Evolutionary conservation across 192 early-diverging fungal genomes (phyloP), one percentile per base, ranked within the genome.

Genomic region (Podila epigama): DNA sequence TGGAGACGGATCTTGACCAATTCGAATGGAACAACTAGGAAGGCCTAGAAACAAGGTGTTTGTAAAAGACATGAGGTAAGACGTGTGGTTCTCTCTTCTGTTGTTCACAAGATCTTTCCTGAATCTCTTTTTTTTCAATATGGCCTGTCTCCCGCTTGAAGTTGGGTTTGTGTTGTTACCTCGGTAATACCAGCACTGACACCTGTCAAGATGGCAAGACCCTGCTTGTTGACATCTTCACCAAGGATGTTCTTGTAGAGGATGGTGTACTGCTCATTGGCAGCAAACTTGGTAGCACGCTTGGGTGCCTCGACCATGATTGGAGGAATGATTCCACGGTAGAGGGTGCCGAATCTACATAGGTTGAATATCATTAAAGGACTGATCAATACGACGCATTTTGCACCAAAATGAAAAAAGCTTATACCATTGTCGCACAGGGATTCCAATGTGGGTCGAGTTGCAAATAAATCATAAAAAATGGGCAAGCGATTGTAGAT

Each of bases 291-390:
- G 81, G 94, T 98, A 22, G 95, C 95, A 48, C 97, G 89, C 85
- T 98, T 98, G 25, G 97, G 97, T 39, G 97, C 97, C 82, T 99
- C 97, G 1, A 95, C 95, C 84, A 99, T 85, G 69, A 99, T 96
- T 7, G 97, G 97, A 41, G 97, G 94, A 32, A 95, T 68, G 57
- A 99, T 99, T n/a, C 97, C 97, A 52, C 93, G 86, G 73, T 97
- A 95, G 48, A 96, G 84, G 3, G 90, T 85, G 32, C 80, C 80
- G 55, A 87, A 81, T 32, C 84, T 83, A 40, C 16, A 22, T n/a
- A 3, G 4, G 15, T 6, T n/a, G n/a, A n/a, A n/a, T n/a, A n/a
- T n/a, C n/a, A n/a, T n/a, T n/a, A n/a, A n/a, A n/a, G n/a, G n/a
- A n/a, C n/a, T n/a, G n/a, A n/a, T n/a, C n/a, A n/a, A n/a, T n/a